Base-by-base conservation (phyloP, 495 filamentous ascomycete genomes). In the Penicillium turbatum region DNA sequence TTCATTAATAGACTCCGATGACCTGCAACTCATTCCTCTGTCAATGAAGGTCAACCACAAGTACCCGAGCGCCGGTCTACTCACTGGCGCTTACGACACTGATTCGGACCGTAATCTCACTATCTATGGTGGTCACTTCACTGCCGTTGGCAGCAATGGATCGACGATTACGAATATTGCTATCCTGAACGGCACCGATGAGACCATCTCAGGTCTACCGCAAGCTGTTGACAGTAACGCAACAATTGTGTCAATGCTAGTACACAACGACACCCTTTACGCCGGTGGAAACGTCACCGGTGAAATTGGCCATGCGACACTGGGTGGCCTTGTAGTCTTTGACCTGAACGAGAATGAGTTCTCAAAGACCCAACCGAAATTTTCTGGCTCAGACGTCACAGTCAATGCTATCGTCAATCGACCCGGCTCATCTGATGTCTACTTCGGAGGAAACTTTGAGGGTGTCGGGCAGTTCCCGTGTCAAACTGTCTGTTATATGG, bases 81-180 rank as follows among this genome's bases (percentile, higher is more conserved):
- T 86, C 21, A 81, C 86, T 12, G 95, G 92, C 16, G 73, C 82
- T 6, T 95, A 92, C 66, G 89, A 96, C 63, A 77, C 74, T 13
- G 72, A 74, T 27, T 83, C 80, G 47, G 75, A 72, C 35, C 79
- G 82, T 48, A 96, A 97, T 61, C 72, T 92, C 26, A 97, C 95
- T 5, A 81, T 97, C 26, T 74, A 97, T 35, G 95, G 88, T 50
- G 93, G 93, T 2, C 88, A 91, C 56, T 99, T 99, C 66, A 81
- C 79, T 30, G 84, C 89, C 4, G 83, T 73, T 13, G 81, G 79
- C 21, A 82, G 76, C 38, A 80, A 91, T 59, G 90, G 86, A 15
- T 86, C 85, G 0, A 73, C 74, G 4, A 77, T 96, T 50, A 71
- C 88, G 48, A 96, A 96, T 61, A 76, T 99, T 13, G 75, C 85